Evolutionary conservation across 2,329 filamentous ascomycete genomes (phyloP), one percentile per base, ranked within the genome.

Genomic region (Colletotrichum sp.): DNA sequence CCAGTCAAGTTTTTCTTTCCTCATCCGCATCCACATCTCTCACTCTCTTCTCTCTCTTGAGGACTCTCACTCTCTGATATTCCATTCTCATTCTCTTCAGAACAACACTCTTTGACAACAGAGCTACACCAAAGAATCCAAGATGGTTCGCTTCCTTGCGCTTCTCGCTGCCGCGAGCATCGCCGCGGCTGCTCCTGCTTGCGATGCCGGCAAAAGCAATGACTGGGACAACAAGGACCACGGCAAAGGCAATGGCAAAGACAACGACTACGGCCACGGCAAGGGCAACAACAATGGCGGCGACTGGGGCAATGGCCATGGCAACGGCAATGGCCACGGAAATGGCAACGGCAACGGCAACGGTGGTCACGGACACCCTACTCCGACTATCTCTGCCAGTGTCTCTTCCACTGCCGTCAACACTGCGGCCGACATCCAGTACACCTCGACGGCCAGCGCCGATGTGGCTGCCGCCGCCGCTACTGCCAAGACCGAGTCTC

Each of bases 401-500:
- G 52, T 18, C 18, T 36, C 57, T 10, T 9, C 68, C 21, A 72
- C 72, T 5, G 49, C 60, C 15, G 63, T 60, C 24, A 57, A 60
- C 36, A 72, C 72, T 52, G 55, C 39, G 9, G 30, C 68, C 10
- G 71, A 73, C 12, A 55, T 39, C 24, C 65, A 68, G 18, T 88
- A 89, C 82, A 92, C 90, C 18, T 88, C 90, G 4, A 92, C 90
- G 4, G 85, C 83, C 39, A 82, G 87, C 26, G 82, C 86, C 26
- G 86, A 87, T 66, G 90, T 93, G 13, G 86, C 87, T 8, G 88
- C 88, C 24, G 91, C 91, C 30, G 88, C 88, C 66, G 92, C 92
- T 8, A 93, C 91, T 2, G 92, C 92, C 12, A 87, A 88, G 81
- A 92, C 92, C 1, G 84, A 86, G 76, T 91, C 90, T 76, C 91